Conservation (phyloP, 202 grass and related monocot genomes). For the Zizania palustris region DNA sequence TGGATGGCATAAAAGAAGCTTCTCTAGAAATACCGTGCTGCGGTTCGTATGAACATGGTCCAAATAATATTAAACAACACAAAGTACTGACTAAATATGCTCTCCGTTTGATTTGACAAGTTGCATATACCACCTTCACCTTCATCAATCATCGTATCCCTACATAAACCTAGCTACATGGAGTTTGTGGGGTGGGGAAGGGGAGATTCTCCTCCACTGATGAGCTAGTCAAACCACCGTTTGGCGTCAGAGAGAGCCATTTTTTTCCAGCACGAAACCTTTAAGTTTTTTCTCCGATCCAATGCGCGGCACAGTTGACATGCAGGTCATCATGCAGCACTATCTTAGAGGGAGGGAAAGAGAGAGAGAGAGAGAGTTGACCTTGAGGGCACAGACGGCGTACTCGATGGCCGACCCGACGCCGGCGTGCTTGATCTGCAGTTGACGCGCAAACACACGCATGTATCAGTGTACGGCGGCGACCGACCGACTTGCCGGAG, state of each 20-base stretch:
- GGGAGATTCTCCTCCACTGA: not conserved
- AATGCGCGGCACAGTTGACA: not conserved
- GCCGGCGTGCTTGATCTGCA: conserved; percentile 67
- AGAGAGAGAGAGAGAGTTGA: conserved; percentile 21
- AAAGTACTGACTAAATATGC: not conserved
- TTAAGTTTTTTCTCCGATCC: not conserved
- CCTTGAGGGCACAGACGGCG: conserved; percentile 79
- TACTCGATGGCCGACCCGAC: conserved; percentile 83
- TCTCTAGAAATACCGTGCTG: not conserved
- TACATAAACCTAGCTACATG: not conserved
- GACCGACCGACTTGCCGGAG: not conserved
- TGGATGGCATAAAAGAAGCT: not conserved
- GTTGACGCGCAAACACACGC: not conserved
- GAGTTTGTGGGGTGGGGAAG: not conserved
- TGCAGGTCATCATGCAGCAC: not conserved
- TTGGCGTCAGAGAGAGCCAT: not conserved
- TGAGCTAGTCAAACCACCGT: not conserved
- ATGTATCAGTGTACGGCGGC: not conserved
- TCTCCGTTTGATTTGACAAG: not conserved
- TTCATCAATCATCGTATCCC: too few relatives aligned
- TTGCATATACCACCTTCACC: not conserved
- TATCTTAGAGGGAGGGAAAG: not conserved
- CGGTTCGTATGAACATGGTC: not conserved
- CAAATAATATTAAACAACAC: not conserved
- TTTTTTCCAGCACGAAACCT: not conserved